Conservation (phyloP, 2,329 filamentous ascomycete species). For the Phaeosphaeriaceae sp. region DNA sequence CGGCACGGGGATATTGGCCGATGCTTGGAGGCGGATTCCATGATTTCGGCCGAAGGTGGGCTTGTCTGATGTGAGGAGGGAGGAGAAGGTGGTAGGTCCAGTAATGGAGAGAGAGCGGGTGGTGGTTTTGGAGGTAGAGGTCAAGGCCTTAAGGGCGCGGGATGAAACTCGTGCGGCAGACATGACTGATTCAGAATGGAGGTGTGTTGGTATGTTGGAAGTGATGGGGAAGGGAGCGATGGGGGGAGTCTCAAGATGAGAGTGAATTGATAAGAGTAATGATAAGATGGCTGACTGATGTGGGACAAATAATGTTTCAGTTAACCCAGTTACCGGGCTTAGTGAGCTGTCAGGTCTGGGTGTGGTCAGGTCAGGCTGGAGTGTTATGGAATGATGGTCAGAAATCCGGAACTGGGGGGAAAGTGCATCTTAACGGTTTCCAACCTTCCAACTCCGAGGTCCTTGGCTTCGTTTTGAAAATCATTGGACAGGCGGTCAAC, state of each 20-base stretch:
- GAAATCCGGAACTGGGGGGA: slow-evolving; percentile 2
- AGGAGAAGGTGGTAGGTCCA: slow-evolving; percentile 62
- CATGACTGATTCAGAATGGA: slow-evolving; percentile 1
- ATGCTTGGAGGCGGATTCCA: slow-evolving; percentile 58
- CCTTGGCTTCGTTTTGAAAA: not conserved
- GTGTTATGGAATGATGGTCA: not conserved
- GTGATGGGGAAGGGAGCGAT: not conserved
- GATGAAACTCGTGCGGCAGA: slow-evolving; percentile 51
- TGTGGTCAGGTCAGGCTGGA: not conserved
- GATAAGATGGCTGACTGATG: not conserved
- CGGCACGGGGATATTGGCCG: slow-evolving; percentile 53
- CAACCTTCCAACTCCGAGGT: not conserved
- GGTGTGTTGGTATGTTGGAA: not conserved
- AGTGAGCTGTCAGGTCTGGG: not conserved
- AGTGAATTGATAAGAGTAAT: not conserved
- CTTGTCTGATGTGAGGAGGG: slow-evolving; percentile 58
- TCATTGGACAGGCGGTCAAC: slow-evolving; percentile 14
- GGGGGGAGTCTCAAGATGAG: not conserved
- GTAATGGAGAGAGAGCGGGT: slow-evolving; percentile 65
- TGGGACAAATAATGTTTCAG: not conserved
- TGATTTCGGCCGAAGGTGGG: slow-evolving; percentile 52
- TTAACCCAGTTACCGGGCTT: not conserved
- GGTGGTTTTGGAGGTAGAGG: slow-evolving; percentile 45
- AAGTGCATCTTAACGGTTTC: not conserved
- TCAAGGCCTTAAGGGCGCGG: slow-evolving; percentile 51